Evolutionary conservation across 352 stramenopile species (phyloP).

Genomic region (Globisporangium spiculum): DNA sequence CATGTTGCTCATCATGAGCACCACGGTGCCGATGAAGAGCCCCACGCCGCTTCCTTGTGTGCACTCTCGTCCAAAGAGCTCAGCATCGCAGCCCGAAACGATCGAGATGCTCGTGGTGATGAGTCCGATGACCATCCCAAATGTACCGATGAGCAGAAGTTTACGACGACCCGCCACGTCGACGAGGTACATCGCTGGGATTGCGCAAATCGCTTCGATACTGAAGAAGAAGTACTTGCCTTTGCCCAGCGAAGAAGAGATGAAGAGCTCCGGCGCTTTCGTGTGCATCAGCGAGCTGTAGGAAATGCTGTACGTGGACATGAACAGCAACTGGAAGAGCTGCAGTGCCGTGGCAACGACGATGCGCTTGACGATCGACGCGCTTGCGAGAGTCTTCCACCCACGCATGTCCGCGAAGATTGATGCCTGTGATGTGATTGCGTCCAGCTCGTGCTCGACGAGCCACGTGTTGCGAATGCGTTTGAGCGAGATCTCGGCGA

Average conservation of each 20-base stretch:
- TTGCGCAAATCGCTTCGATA: constrained; percentile 33
- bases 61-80: constrained; percentile 29
- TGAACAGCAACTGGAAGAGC: constrained; percentile 33
- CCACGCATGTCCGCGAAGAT: constrained; percentile 5
- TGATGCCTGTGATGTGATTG: constrained; percentile 28
- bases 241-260: constrained; percentile 30
- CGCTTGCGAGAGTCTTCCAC: constrained; percentile 21
- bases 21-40: constrained; percentile 31
- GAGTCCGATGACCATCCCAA: constrained; percentile 48
- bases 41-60: constrained; percentile 28
- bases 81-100: constrained; percentile 27
- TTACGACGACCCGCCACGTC: constrained; percentile 34
- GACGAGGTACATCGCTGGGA: constrained; percentile 39
- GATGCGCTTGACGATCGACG: constrained; percentile 23
- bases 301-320: not conserved
- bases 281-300: constrained; percentile 24
- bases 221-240: constrained; percentile 25
- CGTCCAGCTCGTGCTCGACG: constrained; percentile 25
- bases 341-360: constrained; percentile 33
- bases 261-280: constrained; percentile 31
- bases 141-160: constrained; percentile 34
- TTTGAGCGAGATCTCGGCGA: constrained; percentile 29
- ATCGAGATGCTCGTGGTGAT: constrained; percentile 34
- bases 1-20: constrained; percentile 46
- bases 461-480: constrained; percentile 24